Conservation (phyloP, 1,139 yeast genomes). For the Petasospora rhodanensis region DNA sequence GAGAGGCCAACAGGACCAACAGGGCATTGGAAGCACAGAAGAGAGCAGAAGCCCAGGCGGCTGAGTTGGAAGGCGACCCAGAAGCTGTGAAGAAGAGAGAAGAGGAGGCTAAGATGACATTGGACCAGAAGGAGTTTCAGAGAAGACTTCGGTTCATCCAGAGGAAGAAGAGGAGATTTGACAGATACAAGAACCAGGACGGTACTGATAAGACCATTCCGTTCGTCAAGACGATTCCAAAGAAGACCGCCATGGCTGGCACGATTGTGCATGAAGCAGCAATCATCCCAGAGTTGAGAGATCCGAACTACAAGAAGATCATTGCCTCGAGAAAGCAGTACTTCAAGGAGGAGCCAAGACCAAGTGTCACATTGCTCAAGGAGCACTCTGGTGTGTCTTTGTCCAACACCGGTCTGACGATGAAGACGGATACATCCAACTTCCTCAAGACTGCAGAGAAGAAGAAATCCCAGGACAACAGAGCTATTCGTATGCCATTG, state of each 20-base stretch:
- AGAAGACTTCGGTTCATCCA: conserved; percentile 10
- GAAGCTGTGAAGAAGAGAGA: conserved; percentile 4
- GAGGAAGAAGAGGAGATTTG: conserved; percentile 33
- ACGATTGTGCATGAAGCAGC: conserved; percentile 91
- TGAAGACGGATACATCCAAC: conserved; percentile 60
- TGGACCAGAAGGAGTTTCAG: conserved; percentile 11
- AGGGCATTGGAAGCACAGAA: too few relatives aligned
- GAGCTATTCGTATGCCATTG: conserved; percentile 92
- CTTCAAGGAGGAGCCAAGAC: conserved; percentile 43
- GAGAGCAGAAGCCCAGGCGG: background rate
- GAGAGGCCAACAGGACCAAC: too few relatives aligned
- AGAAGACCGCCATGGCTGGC: conserved; percentile 81
- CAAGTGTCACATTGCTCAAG: conserved; percentile 73
- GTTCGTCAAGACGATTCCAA: conserved; percentile 76
- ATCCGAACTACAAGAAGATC: conserved; percentile 61
- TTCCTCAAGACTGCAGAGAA: conserved; percentile 48
- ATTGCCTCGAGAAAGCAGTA: conserved; percentile 51
- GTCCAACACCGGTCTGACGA: conserved; percentile 80
- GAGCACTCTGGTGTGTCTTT: conserved; percentile 86
- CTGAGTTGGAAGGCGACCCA: conserved; percentile 9
- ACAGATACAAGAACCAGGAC: conserved; percentile 36
- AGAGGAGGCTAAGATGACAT: conserved; percentile 5
- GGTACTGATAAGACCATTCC: conserved; percentile 54
- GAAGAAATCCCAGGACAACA: conserved; percentile 60
- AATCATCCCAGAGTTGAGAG: conserved; percentile 72